These are phyloP conservation scores for Botryotinia calthae DNA, from an alignment of 2,329 filamentous ascomycete genomes.

Conservation along the genomic window DNA sequence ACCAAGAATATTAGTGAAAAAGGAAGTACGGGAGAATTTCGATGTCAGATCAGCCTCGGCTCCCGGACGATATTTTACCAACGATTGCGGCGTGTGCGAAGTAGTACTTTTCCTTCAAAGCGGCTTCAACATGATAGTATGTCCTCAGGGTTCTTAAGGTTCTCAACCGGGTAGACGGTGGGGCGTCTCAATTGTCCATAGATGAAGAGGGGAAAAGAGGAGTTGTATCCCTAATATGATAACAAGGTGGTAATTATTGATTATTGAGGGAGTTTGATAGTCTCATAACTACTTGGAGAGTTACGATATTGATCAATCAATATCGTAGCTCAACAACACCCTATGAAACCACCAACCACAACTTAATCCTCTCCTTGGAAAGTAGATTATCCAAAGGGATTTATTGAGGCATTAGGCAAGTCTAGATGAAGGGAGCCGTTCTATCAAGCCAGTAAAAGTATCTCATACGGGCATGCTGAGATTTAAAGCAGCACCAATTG, in stretches of 20 bases:
- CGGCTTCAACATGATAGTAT: neutral
- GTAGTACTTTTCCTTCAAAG: neutral
- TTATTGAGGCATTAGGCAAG: neutral
- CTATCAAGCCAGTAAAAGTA: neutral
- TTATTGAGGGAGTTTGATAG: neutral
- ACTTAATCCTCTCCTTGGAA: neutral
- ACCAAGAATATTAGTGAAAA: neutral
- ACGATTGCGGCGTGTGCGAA: neutral
- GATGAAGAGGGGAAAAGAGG: neutral
- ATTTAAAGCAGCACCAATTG: neutral
- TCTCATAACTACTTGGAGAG: neutral
- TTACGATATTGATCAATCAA: too few species aligned
- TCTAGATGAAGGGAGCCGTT: neutral
- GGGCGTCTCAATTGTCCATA: neutral
- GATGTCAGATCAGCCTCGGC: slow-evolving; percentile 1
- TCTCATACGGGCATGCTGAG: too few species aligned
- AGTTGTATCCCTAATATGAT: neutral
- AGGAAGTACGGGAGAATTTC: neutral
- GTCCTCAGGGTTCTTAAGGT: neutral
- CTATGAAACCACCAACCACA: neutral
- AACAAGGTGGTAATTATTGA: neutral
- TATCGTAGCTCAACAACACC: neutral
- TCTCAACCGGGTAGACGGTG: slow-evolving; percentile 3
- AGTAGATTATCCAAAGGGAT: too few species aligned
- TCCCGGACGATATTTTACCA: neutral